Conservation (phyloP, 2,329 filamentous ascomycete species). For the Magnaporthiopsis incrustans region DNA sequence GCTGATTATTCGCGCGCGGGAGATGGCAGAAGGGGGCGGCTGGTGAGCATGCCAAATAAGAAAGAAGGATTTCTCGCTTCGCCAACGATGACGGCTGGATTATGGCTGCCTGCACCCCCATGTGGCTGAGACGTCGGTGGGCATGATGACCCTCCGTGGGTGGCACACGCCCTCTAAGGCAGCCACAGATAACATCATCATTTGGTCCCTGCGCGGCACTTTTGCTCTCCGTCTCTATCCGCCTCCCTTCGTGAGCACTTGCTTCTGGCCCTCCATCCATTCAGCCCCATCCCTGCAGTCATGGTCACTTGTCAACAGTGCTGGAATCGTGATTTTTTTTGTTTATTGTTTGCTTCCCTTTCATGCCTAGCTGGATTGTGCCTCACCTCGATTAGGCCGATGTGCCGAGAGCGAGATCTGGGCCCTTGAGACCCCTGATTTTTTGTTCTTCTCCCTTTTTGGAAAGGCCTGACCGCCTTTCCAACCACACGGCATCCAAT, state of each 20-base stretch:
- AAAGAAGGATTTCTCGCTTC: not conserved
- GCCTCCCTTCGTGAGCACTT: not conserved
- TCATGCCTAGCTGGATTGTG: not conserved
- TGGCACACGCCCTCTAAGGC: too few species aligned
- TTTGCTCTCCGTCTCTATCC: too few species aligned
- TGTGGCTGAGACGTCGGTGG: not conserved
- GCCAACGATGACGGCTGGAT: not conserved
- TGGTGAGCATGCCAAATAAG: not conserved
- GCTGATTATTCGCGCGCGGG: not conserved
- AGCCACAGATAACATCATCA: not conserved
- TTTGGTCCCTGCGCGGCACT: not conserved
- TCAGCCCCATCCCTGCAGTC: not conserved
- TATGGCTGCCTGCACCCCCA: not conserved
- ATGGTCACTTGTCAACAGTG: not conserved
- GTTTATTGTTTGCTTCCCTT: not conserved
- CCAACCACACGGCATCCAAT: not conserved
- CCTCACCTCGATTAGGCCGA: not conserved
- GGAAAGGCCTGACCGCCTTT: not conserved
- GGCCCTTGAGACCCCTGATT: not conserved
- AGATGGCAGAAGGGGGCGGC: not conserved
- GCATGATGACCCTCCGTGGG: not conserved
- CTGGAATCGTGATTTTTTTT: not conserved
- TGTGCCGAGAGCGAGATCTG: not conserved
- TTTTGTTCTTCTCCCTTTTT: not conserved
- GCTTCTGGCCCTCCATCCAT: not conserved